Evolutionary conservation across 768 basidiomycete species (phyloP), one percentile per base, ranked within the genome.

Genomic region (Sporobolomyces phaffii): DNA sequence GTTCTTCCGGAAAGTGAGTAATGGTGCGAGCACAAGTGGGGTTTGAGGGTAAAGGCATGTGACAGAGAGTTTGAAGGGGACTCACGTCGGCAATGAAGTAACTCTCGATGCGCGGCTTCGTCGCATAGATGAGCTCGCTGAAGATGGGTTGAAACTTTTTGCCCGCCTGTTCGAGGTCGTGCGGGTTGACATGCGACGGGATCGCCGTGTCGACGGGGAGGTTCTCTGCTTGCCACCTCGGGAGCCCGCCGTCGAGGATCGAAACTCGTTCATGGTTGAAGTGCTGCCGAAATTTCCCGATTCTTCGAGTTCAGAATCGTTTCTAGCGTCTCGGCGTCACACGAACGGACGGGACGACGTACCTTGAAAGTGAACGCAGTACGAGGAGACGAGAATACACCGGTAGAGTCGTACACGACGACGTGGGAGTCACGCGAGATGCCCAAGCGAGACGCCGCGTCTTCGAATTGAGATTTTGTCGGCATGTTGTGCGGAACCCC

Each of bases 401-500:
- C 94, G 63, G 87, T 84, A 2, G 87, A 81, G 76, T 99, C 96
- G 77, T 98, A 99, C 69, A 97, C 77, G 41, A 97, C 84, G 29
- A 98, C 91, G 77, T 90, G 89, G 5, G 88, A 85, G 14, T 82
- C 79, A 17, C 84, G 82, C 26, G 79, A 78, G 69, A 99, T 87
- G 4, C 91, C 91, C 31, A 90, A 81, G 33, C 78, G 31, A 2
- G 44, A 43, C 33, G 65, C 66, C 7, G 70, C 86, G 62, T 83
- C 81, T 29, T 87, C 86, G 77, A 98, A 98, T 41, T 80, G 79
- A 48, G 83, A 81, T 40, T 79, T 80, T 38, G 81, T 78, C 22
- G 96, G 96, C 83, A 98, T 86, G 92, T 98, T 98, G 79, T 98
- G 94, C 74, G 88, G 88, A 28, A 98, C 80, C 17, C 88, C 89